Evolutionary conservation across 2,329 filamentous ascomycete species (phyloP), one percentile per base, ranked within the genome.

Genomic region (Metarhizium guizhouense): DNA sequence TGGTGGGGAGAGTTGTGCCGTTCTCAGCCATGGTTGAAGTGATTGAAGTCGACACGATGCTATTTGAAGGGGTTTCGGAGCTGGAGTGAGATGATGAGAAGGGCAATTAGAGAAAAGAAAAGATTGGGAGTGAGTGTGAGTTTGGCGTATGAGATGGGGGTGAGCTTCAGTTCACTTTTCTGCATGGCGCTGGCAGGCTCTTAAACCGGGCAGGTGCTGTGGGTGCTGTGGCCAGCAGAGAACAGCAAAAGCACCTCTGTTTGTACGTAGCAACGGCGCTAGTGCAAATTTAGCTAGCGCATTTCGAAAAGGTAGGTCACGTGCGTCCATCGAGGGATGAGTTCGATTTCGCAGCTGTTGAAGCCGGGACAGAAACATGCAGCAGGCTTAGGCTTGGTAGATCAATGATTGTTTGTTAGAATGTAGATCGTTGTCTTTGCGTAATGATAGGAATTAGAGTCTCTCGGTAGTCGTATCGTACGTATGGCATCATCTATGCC

Each of bases 1-100:
- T 72, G 64, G 75, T 66, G 55, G 78, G 72, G 67, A 76, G 68
- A 59, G 75, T 76, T 62, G 74, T 67, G 61, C 72, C 72, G 73
- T 78, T 80, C 62, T 77, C 73, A 65, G 78, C 71, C 78, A 83
- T 64, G 13, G 43, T 57, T 45, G 40, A 47, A 36, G 34, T 53
- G 48, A 52, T 51, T 50, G 43, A 54, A 48, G 40, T 49, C 38
- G 20, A 16, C 16, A 3, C 13, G 20, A 8, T 11, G 32, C 32
- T 16, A 14, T 20, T 48, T 50, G 18, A 25, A 13, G 49, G 40
- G 45, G 54, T 51, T 56, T 56, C 36, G 18, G 25, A 11, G 29
- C 18, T 34, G 20, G 14, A 40, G 18, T 10, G 38, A 38, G 47
- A 36, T 5, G 14, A 4, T 29, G 20, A 18, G 25, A 29, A 47